Base-by-base conservation (phyloP, 305 asterid species). In the Fraxinus greggii region DNA sequence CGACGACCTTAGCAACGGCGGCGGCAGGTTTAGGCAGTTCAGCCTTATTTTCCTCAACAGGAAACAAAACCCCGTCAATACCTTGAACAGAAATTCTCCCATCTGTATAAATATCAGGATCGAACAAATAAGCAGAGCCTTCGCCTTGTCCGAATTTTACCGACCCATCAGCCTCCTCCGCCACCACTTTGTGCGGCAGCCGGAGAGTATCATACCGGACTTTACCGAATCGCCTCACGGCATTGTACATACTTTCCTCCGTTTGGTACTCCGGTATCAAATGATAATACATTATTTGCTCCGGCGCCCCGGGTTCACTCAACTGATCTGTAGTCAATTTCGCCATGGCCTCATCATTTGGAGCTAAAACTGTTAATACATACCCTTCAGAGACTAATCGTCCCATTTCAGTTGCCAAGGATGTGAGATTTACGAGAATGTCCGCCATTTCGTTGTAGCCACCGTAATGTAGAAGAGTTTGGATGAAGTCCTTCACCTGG, bases 401-500 rank as follows among this genome's bases (percentile, higher is more conserved):
- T 3, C 80, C 72, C 80, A 77, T 77, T 42, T 77, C 80, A 0
- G 80, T 17, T 17, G 80, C 80, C 7, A 77, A 32, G 8, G 80
- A 77, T 3, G 80, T 77, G 72, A 77, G 59, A 28, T 77, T 77
- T 33, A 77, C 80, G 1, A 77, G 59, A 54, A 77, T 77, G 48
- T 77, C 80, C 1, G 80, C 80, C 70, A 77, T 15, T 54, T 77
- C 80, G 21, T 77, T 77, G 80, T 77, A 77, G 33, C 80, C 80
- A 19, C 80, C 80, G 59, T 77, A 77, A 29, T 48, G 80, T 17
- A 77, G 72, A 32, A 77, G 59, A 26, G 80, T 77, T 19, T 77
- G 72, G 72, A 77, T 77, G 72, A 77, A 77, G 63, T 89, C 92
- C 15, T 89, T 85, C 24, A 89, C 91, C 40, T 89, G 92, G 4